phyloP scores from a whole-genome alignment of 371 early-diverging fungal species.

The Apophysomyces variabilis region DNA sequence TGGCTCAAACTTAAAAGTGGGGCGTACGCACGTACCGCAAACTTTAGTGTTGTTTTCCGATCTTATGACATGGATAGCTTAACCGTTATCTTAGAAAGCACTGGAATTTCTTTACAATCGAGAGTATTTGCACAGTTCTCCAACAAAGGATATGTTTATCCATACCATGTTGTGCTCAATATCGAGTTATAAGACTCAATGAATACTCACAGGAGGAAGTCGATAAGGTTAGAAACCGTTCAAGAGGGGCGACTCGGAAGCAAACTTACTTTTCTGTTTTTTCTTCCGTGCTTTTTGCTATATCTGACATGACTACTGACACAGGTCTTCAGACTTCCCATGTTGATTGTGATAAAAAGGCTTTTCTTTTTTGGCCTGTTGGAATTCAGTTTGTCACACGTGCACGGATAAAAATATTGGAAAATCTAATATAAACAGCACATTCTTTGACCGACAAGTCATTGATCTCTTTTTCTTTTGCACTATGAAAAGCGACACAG shows the following conservation, averaged over 20 bases:
- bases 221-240: too few species aligned
- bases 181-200: too few species aligned
- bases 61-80: neutral
- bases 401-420: conserved; percentile 1
- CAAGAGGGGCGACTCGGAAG: too few species aligned
- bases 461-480: neutral
- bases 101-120: too few species aligned
- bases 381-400: neutral
- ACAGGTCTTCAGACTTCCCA: neutral
- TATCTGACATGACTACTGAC: neutral
- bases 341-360: neutral
- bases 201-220: too few species aligned
- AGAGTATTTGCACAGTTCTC: too few species aligned
- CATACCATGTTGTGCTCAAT: too few species aligned
- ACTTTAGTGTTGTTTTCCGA: neutral
- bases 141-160: too few species aligned
- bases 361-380: neutral
- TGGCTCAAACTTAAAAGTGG: conserved; percentile 10
- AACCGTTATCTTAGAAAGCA: neutral
- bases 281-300: neutral
- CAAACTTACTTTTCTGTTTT: neutral
- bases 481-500: neutral
- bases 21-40: neutral
- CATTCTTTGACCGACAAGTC: neutral
- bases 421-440: conserved; percentile 1